phyloP scores from a whole-genome alignment of 805 yeast genomes.

The Teunomyces cretensis region DNA sequence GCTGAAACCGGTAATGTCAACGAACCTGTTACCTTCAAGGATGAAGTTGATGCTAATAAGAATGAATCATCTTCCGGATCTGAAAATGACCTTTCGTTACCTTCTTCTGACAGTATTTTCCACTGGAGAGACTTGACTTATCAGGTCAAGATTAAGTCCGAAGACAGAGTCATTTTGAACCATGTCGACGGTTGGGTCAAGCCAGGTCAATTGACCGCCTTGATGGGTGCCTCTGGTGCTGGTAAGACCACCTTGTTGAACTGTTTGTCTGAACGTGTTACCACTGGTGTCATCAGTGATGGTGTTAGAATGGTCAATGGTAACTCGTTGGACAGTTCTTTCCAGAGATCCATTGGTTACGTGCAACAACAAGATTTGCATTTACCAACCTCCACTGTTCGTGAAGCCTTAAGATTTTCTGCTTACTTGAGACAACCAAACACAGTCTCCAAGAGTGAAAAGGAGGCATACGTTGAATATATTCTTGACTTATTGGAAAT shows the following conservation, averaged over 20 bases:
- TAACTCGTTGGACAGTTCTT: conserved; percentile 21
- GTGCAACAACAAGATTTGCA: conserved; percentile 37
- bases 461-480: conserved; percentile 25
- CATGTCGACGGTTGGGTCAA: conserved; percentile 81
- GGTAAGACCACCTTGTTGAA: conserved; percentile 48
- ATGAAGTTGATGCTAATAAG: conserved; percentile 27
- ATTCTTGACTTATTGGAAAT: conserved; percentile 25
- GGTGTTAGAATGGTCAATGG: conserved; percentile 39
- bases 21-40: conserved; percentile 23
- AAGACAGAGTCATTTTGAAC: conserved; percentile 57
- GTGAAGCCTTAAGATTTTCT: conserved; percentile 26
- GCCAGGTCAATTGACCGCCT: conserved; percentile 79
- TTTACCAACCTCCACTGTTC: conserved; percentile 30
- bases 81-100: conserved; percentile 20
- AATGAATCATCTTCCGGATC: conserved; percentile 10
- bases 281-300: conserved; percentile 23
- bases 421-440: conserved; percentile 29
- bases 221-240: conserved; percentile 55
- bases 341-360: conserved; percentile 34
- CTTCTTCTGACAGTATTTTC: conserved; percentile 49
- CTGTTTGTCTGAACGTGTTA: conserved; percentile 29
- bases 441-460: conserved; percentile 18
- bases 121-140: conserved; percentile 78
- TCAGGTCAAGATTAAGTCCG: conserved; percentile 62
- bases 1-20: conserved; percentile 21